phyloP scores from a whole-genome alignment of 768 basidiomycete species.

The Lentinula sp. region DNA sequence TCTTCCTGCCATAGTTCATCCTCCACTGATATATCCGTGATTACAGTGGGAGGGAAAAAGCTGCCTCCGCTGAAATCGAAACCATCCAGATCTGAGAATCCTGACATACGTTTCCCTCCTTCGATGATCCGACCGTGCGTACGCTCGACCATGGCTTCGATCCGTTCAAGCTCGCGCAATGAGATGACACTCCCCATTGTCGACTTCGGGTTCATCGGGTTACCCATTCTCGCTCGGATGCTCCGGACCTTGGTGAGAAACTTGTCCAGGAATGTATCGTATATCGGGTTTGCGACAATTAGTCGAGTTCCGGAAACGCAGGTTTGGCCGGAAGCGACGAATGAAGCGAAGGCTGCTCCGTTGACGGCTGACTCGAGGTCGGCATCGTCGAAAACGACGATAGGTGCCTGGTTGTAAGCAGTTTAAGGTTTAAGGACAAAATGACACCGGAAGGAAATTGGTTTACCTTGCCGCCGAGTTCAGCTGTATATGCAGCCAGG shows the following conservation, averaged over 20 bases:
- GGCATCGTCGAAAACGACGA: slow-evolving; percentile 75
- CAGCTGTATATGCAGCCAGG: slow-evolving; percentile 71
- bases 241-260: slow-evolving; percentile 59
- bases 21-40: slow-evolving; percentile 46
- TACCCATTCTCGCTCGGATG: slow-evolving; percentile 68
- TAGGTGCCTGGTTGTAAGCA: slow-evolving; percentile 54
- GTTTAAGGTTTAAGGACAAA: background rate
- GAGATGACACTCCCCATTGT: slow-evolving; percentile 84
- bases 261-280: slow-evolving; percentile 56
- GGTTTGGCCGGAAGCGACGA: slow-evolving; percentile 85
- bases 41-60: slow-evolving; percentile 80
- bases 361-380: slow-evolving; percentile 72
- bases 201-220: slow-evolving; percentile 63
- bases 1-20: slow-evolving; percentile 80
- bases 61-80: slow-evolving; percentile 66
- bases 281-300: slow-evolving; percentile 64
- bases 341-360: slow-evolving; percentile 78
- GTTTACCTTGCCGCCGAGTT: slow-evolving; percentile 76
- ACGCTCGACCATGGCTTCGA: slow-evolving; percentile 49
- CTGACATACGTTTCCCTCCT: slow-evolving; percentile 65
- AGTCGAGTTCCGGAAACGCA: slow-evolving; percentile 91
- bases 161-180: slow-evolving; percentile 52
- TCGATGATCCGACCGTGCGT: slow-evolving; percentile 43
- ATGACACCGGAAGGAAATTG: slow-evolving; percentile 3
- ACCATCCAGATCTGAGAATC: slow-evolving; percentile 57